Evolutionary conservation across 1,284 basidiomycete species (phyloP).

Genomic region (Fomitiporia mediterranea): DNA sequence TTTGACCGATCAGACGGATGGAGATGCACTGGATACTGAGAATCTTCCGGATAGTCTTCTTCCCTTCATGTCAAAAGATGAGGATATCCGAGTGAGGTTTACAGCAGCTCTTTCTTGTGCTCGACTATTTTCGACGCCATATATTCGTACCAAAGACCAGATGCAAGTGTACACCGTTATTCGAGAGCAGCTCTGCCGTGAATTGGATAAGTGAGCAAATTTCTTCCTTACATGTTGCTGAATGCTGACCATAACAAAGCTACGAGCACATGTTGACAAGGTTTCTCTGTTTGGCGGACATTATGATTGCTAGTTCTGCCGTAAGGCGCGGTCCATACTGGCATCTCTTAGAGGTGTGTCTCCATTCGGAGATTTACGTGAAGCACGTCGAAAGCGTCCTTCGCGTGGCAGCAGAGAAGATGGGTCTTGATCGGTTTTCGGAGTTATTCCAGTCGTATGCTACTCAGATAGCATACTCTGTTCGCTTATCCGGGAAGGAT

Average conservation of each 20-base stretch:
- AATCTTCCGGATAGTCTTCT: constrained; percentile 46
- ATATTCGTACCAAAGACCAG: constrained; percentile 27
- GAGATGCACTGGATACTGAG: constrained; percentile 28
- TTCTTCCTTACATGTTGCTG: constrained; percentile 10
- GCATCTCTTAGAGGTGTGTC: constrained; percentile 75
- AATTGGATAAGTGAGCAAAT: constrained; percentile 44
- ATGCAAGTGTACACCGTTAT: constrained; percentile 43
- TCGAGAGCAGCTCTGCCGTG: constrained; percentile 37
- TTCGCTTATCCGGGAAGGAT: constrained; percentile 47
- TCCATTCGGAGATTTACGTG: constrained; percentile 44
- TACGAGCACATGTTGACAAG: constrained; percentile 79
- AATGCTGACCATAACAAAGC: constrained; percentile 33
- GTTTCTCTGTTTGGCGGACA: constrained; percentile 75
- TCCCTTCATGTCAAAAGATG: constrained; percentile 53
- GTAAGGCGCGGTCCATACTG: constrained; percentile 86
- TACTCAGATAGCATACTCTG: constrained; percentile 68
- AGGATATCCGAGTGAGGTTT: constrained; percentile 84
- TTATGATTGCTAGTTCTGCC: constrained; percentile 76
- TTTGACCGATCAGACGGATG: constrained; percentile 37
- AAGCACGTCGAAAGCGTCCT: constrained; percentile 66
- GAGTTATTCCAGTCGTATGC: constrained; percentile 78
- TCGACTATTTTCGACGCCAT: constrained; percentile 48
- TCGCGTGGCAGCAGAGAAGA: constrained; percentile 52
- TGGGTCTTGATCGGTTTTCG: constrained; percentile 66
- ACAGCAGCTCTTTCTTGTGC: constrained; percentile 65